Evolutionary conservation across 495 filamentous ascomycete genomes (phyloP).

Genomic region (Sordaria brevicollis): DNA sequence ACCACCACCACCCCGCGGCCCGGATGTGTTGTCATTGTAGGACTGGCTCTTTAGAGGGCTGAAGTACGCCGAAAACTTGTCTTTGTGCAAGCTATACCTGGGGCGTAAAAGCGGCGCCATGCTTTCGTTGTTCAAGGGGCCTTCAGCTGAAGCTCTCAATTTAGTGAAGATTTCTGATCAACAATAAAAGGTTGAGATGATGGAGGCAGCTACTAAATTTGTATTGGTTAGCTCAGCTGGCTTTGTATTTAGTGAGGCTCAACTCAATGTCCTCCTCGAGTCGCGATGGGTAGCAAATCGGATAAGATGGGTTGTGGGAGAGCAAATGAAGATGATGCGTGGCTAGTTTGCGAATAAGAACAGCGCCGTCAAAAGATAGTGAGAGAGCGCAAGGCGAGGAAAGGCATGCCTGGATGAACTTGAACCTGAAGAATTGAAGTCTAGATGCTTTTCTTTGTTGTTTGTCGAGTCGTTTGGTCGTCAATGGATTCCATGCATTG

Average conservation of each 20-base stretch:
- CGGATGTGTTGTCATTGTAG: constrained; percentile 48
- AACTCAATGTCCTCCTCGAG: neutral
- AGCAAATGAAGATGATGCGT: neutral
- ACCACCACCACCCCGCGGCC: constrained; percentile 4
- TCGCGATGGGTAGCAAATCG: neutral
- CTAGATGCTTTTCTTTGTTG: neutral
- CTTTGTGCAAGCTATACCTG: constrained; percentile 49
- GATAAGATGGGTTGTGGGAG: neutral
- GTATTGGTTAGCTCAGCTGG: neutral
- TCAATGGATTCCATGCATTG: neutral
- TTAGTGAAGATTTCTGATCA: neutral
- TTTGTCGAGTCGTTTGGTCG: neutral
- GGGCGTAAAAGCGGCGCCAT: constrained; percentile 44
- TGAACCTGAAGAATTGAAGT: neutral
- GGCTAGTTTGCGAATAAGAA: neutral
- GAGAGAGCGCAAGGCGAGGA: neutral
- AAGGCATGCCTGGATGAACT: neutral
- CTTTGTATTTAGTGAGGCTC: neutral
- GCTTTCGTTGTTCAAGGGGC: neutral
- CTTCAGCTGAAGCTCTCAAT: neutral
- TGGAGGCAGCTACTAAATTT: neutral
- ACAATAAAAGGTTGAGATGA: neutral
- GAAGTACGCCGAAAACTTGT: constrained; percentile 50
- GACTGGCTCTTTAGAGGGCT: constrained; percentile 46
- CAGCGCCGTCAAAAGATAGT: neutral